Conservation (phyloP, 2,329 filamentous ascomycete species). For the Trichoderma arundinaceum region DNA sequence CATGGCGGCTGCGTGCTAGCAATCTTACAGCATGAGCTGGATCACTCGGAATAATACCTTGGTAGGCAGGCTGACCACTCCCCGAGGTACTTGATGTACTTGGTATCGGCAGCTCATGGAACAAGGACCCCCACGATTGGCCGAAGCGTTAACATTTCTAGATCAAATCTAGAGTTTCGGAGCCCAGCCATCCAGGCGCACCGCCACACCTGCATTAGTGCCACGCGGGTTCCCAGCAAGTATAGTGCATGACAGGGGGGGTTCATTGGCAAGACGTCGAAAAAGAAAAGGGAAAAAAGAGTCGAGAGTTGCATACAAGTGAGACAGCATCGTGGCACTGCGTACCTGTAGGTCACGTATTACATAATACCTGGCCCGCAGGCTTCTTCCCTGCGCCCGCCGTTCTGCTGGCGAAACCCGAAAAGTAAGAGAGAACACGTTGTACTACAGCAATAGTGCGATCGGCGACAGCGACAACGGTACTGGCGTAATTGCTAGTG, state of each 20-base stretch:
- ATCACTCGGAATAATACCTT: background rate
- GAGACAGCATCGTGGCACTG: slow-evolving; percentile 4
- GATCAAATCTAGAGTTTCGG: slow-evolving; percentile 29
- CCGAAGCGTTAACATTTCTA: slow-evolving; percentile 29
- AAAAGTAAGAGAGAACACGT: background rate
- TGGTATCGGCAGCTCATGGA: background rate
- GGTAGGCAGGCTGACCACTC: too few relatives aligned
- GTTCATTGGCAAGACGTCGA: slow-evolving; percentile 8
- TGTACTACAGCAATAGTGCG: background rate
- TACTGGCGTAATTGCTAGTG: too few relatives aligned
- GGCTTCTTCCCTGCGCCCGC: background rate
- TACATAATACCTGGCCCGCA: background rate
- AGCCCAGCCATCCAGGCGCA: slow-evolving; percentile 36
- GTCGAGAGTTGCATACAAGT: background rate
- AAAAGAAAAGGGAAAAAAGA: too few relatives aligned
- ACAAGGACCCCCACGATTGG: slow-evolving; percentile 27
- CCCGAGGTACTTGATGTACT: slow-evolving; percentile 1
- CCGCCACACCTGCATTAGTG: slow-evolving; percentile 49
- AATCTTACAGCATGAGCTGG: background rate
- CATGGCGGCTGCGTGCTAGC: background rate
- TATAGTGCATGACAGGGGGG: slow-evolving; percentile 21
- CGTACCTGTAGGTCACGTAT: background rate
- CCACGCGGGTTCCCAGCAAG: slow-evolving; percentile 31
- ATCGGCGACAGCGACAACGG: background rate
- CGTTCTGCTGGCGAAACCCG: background rate